A percentile compares a stretch with the other conserved stretches of the same genome.
These are phyloP conservation scores for Zygosaccharomyces bisporus DNA, from an alignment of 805 yeast species.

Conservation along the genomic window DNA sequence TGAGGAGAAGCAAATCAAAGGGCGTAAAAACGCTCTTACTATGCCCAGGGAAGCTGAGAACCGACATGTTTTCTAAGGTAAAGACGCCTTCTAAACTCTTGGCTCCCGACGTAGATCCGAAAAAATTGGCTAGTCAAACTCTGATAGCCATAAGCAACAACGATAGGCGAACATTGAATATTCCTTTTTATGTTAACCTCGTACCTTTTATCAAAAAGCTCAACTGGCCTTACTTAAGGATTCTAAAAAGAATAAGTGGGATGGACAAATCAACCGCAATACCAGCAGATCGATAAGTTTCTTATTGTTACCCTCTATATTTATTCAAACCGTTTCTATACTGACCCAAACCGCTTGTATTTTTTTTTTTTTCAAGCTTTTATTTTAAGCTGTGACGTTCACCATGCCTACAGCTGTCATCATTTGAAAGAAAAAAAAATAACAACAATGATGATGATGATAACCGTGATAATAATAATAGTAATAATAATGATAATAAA, in stretches of 20 bases:
- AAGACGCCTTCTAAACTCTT: slow-evolving; percentile 65
- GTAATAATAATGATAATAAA: not conserved
- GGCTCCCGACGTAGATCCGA: slow-evolving; percentile 81
- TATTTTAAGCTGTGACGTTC: not conserved
- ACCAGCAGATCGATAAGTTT: not conserved
- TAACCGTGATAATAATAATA: not conserved
- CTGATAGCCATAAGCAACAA: slow-evolving; percentile 57
- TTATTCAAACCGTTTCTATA: not conserved
- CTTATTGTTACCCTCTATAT: not conserved
- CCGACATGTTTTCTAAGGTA: slow-evolving; percentile 70
- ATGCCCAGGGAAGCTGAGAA: slow-evolving; percentile 83
- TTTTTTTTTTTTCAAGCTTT: not conserved
- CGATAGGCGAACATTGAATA: slow-evolving; percentile 59
- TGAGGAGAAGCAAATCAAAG: slow-evolving; percentile 45
- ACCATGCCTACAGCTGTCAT: not conserved
- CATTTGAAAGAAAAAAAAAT: no score
- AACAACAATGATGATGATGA: no score
- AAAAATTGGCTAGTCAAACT: slow-evolving; percentile 57
- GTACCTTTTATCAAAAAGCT: slow-evolving; percentile 66
- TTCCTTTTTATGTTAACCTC: slow-evolving; percentile 74
- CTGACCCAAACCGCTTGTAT: not conserved
- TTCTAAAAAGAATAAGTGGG: slow-evolving; percentile 52
- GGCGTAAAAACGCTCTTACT: slow-evolving; percentile 65
- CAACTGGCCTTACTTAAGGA: slow-evolving; percentile 56
- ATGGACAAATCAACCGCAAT: slow-evolving; percentile 47